These are phyloP conservation scores for Wickerhamiella nectarea DNA, from an alignment of 805 yeast genomes.

Conservation along the genomic window DNA sequence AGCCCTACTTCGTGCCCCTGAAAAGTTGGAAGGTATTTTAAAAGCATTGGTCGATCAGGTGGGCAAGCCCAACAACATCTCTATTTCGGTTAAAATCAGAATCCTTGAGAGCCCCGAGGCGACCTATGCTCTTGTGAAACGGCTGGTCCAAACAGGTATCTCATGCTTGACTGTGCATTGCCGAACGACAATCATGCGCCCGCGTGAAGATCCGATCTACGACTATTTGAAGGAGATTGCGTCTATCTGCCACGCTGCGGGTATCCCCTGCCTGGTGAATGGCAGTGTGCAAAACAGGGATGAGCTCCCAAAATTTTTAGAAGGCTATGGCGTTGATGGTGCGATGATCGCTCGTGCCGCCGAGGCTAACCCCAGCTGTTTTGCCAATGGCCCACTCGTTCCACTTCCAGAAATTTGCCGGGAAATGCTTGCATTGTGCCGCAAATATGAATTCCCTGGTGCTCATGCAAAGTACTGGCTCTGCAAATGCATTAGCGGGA, in stretches of 20 bases:
- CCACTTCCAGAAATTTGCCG: slow-evolving; percentile 28
- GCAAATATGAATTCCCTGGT: slow-evolving; percentile 43
- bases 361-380: slow-evolving; percentile 73
- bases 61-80: slow-evolving; percentile 61
- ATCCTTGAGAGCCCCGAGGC: slow-evolving; percentile 49
- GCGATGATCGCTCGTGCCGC: slow-evolving; percentile 92
- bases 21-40: slow-evolving; percentile 55
- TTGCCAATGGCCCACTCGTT: slow-evolving; percentile 25
- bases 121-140: slow-evolving; percentile 44
- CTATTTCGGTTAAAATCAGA: slow-evolving; percentile 85
- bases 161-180: slow-evolving; percentile 81
- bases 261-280: slow-evolving; percentile 65
- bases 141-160: slow-evolving; percentile 65
- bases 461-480: slow-evolving; percentile 75
- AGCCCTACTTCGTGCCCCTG: slow-evolving; percentile 74
- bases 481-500: slow-evolving; percentile 67
- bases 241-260: slow-evolving; percentile 42
- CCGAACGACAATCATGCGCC: slow-evolving; percentile 75
- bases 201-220: slow-evolving; percentile 64
- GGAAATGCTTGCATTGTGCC: slow-evolving; percentile 45
- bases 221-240: slow-evolving; percentile 51
- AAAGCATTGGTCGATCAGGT: slow-evolving; percentile 57
- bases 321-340: slow-evolving; percentile 47
- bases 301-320: slow-evolving; percentile 42
- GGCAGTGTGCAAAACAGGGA: slow-evolving; percentile 51